Percentiles rank a stretch among this genome's conserved stretches.
phyloP scores from a whole-genome alignment of 2,329 filamentous ascomycete species.

The Phialophora macrospora region DNA sequence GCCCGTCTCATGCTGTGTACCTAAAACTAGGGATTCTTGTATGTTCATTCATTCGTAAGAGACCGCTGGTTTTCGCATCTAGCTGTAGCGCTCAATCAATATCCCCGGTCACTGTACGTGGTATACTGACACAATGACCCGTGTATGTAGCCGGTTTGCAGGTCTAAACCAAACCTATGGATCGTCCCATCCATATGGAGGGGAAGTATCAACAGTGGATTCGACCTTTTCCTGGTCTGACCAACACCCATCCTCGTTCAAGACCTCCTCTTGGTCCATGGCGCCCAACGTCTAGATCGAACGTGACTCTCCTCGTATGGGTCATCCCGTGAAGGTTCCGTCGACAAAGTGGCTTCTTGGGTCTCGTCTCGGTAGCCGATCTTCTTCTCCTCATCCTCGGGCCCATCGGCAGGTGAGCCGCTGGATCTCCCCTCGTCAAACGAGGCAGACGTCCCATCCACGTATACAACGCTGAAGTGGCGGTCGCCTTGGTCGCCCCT shows the following conservation, averaged over 20 bases:
- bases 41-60: too few relatives aligned
- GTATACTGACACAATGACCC: too few relatives aligned
- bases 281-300: neutral
- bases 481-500: constrained; percentile 48
- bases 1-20: too few relatives aligned
- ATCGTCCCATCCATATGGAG: neutral
- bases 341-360: neutral
- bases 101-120: too few relatives aligned
- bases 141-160: too few relatives aligned
- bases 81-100: too few relatives aligned
- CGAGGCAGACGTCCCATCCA: constrained; percentile 6
- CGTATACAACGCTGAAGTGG: constrained; percentile 25
- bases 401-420: neutral
- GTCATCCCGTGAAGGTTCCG: neutral
- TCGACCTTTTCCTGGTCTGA: neutral
- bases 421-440: constrained; percentile 9
- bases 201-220: neutral
- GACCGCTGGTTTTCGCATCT: too few relatives aligned
- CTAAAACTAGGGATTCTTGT: too few relatives aligned
- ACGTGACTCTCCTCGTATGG: neutral
- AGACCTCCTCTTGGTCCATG: neutral
- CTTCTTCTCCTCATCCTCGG: neutral
- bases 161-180: neutral
- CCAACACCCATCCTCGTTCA: neutral
- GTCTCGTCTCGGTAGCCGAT: neutral